These are phyloP conservation scores for Lipomyces orientalis DNA, from an alignment of 805 yeast species.

Conservation along the genomic window DNA sequence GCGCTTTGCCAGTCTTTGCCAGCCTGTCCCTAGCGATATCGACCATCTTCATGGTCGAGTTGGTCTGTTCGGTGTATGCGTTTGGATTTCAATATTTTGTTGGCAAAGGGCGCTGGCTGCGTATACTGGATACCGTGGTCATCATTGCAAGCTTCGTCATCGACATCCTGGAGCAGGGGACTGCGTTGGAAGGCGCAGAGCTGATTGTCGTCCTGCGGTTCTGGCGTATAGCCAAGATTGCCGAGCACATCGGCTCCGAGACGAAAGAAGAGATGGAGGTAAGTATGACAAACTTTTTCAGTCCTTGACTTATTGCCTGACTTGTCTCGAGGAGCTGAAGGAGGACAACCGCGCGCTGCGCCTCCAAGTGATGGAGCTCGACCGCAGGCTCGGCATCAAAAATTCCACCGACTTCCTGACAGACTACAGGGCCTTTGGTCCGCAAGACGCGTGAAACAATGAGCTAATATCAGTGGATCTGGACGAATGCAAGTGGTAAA, in stretches of 20 bases:
- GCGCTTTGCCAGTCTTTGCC: not conserved
- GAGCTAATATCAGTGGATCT: too few relatives aligned
- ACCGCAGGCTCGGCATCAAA: not conserved
- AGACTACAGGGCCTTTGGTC: too few relatives aligned
- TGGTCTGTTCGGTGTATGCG: not conserved
- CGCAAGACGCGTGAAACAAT: too few relatives aligned
- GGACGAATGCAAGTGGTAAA: too few relatives aligned
- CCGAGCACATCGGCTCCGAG: not conserved
- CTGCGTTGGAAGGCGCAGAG: not conserved
- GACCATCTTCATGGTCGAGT: not conserved
- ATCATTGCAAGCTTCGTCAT: slow-evolving; percentile 2
- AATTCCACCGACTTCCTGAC: too few relatives aligned
- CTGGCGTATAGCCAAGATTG: slow-evolving; percentile 7
- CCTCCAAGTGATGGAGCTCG: not conserved
- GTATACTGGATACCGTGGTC: not conserved
- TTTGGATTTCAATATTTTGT: not conserved
- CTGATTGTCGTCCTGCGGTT: slow-evolving; percentile 9
- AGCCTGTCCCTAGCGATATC: not conserved
- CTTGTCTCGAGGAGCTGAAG: slow-evolving; percentile 1
- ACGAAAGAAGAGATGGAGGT: slow-evolving; percentile 1
- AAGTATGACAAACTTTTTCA: not conserved
- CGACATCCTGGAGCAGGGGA: not conserved
- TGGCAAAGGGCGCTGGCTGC: not conserved
- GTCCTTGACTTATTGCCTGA: not conserved
- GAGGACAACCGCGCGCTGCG: slow-evolving; percentile 1